Evolutionary conservation across 345 rosid genomes (phyloP).

Genomic region (Hypericum androsaemum): DNA sequence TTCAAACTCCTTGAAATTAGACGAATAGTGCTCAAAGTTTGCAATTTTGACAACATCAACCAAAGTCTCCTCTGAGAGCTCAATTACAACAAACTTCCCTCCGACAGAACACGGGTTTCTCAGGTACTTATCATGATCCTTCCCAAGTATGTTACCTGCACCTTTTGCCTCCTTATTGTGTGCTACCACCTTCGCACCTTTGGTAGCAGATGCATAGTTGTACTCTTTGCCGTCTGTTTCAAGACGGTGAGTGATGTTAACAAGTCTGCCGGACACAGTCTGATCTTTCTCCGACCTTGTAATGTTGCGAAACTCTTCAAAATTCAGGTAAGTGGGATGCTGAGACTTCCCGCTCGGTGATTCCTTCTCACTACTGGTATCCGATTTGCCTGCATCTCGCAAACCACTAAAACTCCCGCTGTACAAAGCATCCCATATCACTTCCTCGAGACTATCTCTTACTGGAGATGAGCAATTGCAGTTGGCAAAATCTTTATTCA

Average conservation of each 20-base stretch:
- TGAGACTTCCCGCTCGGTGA: slow-evolving; percentile 21
- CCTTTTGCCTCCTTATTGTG: slow-evolving; percentile 92
- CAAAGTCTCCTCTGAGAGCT: slow-evolving; percentile 76
- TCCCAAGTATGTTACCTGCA: slow-evolving; percentile 69
- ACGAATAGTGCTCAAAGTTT: slow-evolving; percentile 81
- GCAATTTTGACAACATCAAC: slow-evolving; percentile 84
- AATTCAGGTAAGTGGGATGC: slow-evolving; percentile 40
- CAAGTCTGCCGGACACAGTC: slow-evolving; percentile 29
- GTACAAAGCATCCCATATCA: slow-evolving; percentile 35
- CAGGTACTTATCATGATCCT: slow-evolving; percentile 73
- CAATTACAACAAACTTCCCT: slow-evolving; percentile 71
- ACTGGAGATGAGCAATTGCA: slow-evolving; percentile 27
- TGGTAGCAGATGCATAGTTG: slow-evolving; percentile 67
- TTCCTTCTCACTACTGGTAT: slow-evolving; percentile 12
- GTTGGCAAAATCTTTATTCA: slow-evolving; percentile 24
- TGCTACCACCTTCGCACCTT: slow-evolving; percentile 81
- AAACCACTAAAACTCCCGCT: slow-evolving; percentile 37
- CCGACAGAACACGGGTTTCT: slow-evolving; percentile 77
- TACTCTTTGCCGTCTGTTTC: slow-evolving; percentile 85
- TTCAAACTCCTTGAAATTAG: slow-evolving; percentile 70
- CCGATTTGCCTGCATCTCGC: slow-evolving; percentile 21
- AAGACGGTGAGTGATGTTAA: slow-evolving; percentile 61
- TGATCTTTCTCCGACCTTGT: slow-evolving; percentile 35
- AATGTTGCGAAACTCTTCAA: slow-evolving; percentile 48
- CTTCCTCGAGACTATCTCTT: slow-evolving; percentile 35